phyloP scores from a whole-genome alignment of 2,329 filamentous ascomycete species.

The Penicillium olsonii region DNA sequence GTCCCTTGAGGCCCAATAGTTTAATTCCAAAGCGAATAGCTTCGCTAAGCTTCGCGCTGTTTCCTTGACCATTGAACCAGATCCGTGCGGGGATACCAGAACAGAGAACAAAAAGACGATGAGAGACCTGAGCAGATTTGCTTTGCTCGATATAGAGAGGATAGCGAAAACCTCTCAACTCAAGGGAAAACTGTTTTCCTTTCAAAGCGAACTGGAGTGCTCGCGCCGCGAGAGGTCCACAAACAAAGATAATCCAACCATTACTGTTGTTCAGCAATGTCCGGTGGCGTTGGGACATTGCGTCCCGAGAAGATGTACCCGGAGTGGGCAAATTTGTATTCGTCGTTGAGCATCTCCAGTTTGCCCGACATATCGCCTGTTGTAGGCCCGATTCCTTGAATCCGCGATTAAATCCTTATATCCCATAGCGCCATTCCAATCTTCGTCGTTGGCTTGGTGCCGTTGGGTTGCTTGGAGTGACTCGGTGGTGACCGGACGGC shows the following conservation, averaged over 20 bases:
- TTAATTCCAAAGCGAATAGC: neutral
- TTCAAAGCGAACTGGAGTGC: neutral
- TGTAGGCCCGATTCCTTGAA: no score
- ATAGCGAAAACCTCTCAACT: neutral
- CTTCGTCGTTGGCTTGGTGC: neutral
- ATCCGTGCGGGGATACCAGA: neutral
- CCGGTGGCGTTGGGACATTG: neutral
- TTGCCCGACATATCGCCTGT: no score
- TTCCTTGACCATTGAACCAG: neutral
- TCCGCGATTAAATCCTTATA: neutral
- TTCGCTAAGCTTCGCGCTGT: neutral
- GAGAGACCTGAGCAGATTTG: neutral
- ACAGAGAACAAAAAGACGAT: neutral
- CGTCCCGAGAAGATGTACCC: neutral
- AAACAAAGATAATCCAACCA: neutral
- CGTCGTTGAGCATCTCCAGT: no score
- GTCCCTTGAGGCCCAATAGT: neutral
- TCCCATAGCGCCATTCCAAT: neutral
- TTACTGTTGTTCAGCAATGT: neutral
- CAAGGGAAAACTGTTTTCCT: neutral
- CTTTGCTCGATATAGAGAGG: neutral
- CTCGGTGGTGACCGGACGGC: neutral
- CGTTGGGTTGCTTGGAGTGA: neutral
- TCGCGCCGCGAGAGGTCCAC: neutral
- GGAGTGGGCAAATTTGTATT: neutral